Conservation (phyloP, 2,329 filamentous ascomycete species). For the Lachnellula occidentalis region DNA sequence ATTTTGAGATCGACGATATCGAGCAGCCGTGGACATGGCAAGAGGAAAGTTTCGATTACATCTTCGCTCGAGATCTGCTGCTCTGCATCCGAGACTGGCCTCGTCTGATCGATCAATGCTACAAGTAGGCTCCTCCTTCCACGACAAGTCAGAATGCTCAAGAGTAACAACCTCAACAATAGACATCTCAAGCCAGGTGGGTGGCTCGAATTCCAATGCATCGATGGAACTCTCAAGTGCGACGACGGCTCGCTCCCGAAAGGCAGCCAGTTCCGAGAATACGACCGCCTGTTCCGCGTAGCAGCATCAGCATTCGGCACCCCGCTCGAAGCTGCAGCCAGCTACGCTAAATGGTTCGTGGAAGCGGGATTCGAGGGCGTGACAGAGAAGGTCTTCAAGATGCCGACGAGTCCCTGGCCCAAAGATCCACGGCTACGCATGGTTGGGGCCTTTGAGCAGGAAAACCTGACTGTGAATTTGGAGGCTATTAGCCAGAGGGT, state of each 20-base stretch:
- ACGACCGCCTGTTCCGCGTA: background rate
- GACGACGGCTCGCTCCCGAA: slow-evolving; percentile 6
- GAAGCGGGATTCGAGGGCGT: slow-evolving; percentile 49
- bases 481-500: slow-evolving; percentile 23
- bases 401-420: slow-evolving; percentile 46
- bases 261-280: slow-evolving; percentile 2
- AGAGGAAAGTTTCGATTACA: slow-evolving; percentile 21
- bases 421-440: slow-evolving; percentile 45
- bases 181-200: slow-evolving; percentile 11
- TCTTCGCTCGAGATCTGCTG: slow-evolving; percentile 11
- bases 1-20: slow-evolving; percentile 58
- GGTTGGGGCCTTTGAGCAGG: slow-evolving; percentile 32
- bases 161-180: background rate
- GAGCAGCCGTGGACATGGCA: slow-evolving; percentile 18
- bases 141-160: background rate
- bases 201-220: slow-evolving; percentile 8
- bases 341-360: slow-evolving; percentile 32
- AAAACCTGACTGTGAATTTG: slow-evolving; percentile 3
- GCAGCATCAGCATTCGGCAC: background rate
- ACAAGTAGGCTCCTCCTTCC: background rate
- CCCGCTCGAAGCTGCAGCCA: slow-evolving; percentile 2
- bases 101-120: slow-evolving; percentile 6
- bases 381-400: slow-evolving; percentile 40
- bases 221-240: background rate
- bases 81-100: slow-evolving; percentile 6